Conservation (phyloP, 106 monocot species). For the Phalaenopsis aphrodite region DNA sequence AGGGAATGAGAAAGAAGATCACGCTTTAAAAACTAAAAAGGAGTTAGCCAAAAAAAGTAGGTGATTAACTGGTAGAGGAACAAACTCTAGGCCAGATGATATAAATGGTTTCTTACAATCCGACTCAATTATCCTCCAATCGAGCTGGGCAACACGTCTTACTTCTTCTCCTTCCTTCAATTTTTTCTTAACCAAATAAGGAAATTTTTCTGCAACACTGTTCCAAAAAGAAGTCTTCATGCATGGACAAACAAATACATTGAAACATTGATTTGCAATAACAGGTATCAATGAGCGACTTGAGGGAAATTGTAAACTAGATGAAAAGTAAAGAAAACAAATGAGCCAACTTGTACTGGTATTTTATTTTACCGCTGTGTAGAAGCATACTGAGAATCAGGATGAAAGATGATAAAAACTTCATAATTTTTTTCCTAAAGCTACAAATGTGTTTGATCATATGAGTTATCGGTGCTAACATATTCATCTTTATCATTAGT, state of each 20-base stretch:
- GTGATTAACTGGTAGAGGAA: conserved; percentile 81
- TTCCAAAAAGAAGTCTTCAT: conserved; percentile 4
- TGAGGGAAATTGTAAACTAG: not conserved
- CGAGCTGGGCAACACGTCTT: conserved; percentile 77
- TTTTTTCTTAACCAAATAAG: conserved; percentile 67
- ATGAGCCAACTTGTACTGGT: not conserved
- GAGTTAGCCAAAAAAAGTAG: conserved; percentile 6
- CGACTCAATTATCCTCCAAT: conserved; percentile 78
- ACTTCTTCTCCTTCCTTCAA: conserved; percentile 77
- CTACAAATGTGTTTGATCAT: not conserved
- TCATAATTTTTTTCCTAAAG: not conserved
- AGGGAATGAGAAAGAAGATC: conserved; percentile 8
- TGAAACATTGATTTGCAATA: not conserved
- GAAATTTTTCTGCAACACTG: conserved; percentile 69
- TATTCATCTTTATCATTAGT: not conserved
- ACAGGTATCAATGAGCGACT: not conserved
- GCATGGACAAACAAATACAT: not conserved
- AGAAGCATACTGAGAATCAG: not conserved
- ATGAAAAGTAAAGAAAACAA: not conserved
- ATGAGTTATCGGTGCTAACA: not conserved
- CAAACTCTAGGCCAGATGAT: conserved; percentile 75
- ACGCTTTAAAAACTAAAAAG: not conserved
- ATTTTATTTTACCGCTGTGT: not conserved
- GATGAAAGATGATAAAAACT: conserved; percentile 1
- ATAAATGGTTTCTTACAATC: conserved; percentile 57